Base-by-base conservation (phyloP, 1,284 basidiomycete species). In the Melampsora larici-populina region DNA sequence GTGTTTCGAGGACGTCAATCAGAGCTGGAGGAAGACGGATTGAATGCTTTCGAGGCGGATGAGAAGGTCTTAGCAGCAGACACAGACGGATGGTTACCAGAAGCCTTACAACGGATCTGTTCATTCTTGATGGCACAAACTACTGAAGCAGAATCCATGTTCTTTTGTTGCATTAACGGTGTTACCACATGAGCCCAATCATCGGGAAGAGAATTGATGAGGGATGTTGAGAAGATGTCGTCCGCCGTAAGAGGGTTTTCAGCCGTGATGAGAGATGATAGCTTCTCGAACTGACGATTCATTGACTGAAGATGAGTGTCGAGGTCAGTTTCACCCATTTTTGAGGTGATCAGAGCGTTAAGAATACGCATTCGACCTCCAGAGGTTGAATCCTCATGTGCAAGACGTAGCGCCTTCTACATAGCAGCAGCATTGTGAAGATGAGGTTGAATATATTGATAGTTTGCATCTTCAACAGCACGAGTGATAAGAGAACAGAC, bases 101-200 rank as follows among this genome's bases (percentile, higher is more conserved):
- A 36, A 9, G 36, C 3, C 36, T 36, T 3, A 9, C 29, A 17
- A n/a, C 65, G 15, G 1, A 17, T 66, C 40, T 66, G 63, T 63
- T 63, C 60, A 26, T 63, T 63, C 36, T 63, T 63, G n/a, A 63
- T 26, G 60, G 60, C 60, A 15, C 15, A 63, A 26, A 63, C 60
- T 15, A 63, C n/a, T 4, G 13, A 17, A 1, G 26, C 60, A 15
- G 60, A 29, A 5, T 63, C 36, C 13, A 63, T n/a, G 9, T 33
- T 33, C 3, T 24, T 26, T 24, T 63, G n/a, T 15, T 63, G 26
- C 60, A 63, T 63, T 17, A 63, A 36, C 36, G 9, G 9, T 36
- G 36, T 36, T 36, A n/a, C n/a, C n/a, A n/a, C n/a, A n/a, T n/a
- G n/a, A n/a, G n/a, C n/a, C n/a, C n/a, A n/a, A n/a, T n/a, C 36